phyloP scores from a whole-genome alignment of 768 basidiomycete species.

The Pleurotus tuoliensis region DNA sequence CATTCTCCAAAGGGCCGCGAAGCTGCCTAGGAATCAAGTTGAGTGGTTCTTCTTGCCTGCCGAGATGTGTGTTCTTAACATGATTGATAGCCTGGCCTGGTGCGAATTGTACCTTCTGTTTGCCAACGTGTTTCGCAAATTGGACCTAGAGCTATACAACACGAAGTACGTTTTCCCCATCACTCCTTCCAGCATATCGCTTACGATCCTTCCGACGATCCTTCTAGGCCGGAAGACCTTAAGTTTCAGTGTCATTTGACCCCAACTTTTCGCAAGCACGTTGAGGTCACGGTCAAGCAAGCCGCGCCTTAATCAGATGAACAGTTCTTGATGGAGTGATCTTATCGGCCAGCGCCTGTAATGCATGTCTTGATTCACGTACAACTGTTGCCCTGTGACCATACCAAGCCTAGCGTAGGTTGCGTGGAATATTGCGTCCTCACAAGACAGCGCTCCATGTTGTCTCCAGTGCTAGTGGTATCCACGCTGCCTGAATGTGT shows the following conservation, averaged over 20 bases:
- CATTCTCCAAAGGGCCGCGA: conserved; percentile 42
- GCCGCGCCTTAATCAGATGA: too few relatives aligned
- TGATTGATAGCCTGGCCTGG: conserved; percentile 33
- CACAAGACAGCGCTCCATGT: too few relatives aligned
- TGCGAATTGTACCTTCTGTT: conserved; percentile 39
- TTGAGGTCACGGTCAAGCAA: not conserved
- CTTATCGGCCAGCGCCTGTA: too few relatives aligned
- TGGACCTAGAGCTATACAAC: conserved; percentile 29
- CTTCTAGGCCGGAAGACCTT: conserved; percentile 10
- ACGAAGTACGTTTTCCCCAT: conserved; percentile 22
- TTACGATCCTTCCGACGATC: not conserved
- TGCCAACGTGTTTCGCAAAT: conserved; percentile 35
- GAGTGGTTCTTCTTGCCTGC: conserved; percentile 7
- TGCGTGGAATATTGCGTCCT: too few relatives aligned
- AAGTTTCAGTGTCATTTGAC: conserved; percentile 9
- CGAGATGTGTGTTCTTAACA: not conserved
- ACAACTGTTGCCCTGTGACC: too few relatives aligned
- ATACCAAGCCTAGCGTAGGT: too few relatives aligned
- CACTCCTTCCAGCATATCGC: not conserved
- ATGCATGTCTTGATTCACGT: too few relatives aligned
- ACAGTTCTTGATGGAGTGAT: too few relatives aligned
- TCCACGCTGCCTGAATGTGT: too few relatives aligned
- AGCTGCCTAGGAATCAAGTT: conserved; percentile 43
- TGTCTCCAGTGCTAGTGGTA: too few relatives aligned
- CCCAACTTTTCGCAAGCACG: conserved; percentile 10